Evolutionary conservation across 495 filamentous ascomycete species (phyloP), one percentile per base, ranked within the genome.

Genomic region (Xylaria flabelliformis): DNA sequence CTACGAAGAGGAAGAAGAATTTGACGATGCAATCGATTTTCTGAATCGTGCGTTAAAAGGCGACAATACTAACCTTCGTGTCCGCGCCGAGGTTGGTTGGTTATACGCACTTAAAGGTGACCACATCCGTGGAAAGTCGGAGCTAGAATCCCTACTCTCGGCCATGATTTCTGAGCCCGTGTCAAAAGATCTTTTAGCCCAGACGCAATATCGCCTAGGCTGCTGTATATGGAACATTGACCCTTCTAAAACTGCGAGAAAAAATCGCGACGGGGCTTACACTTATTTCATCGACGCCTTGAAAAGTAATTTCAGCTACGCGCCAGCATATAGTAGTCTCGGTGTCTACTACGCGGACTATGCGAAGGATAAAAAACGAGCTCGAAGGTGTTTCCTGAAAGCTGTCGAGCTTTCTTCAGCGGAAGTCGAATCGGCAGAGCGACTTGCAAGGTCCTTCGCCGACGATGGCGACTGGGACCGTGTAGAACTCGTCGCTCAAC

Each of bases 281-380:
- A 84, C 90, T 13, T 90, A 88, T 77, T 98, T 97, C 78, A 85
- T 98, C 9, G 89, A 90, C 36, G 90, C 97, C 0, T 86, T 98
- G 34, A 94, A 97, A 74, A 90, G 88, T 42, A 95, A 97, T 76
- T 87, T 96, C 78, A 98, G 93, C 76, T 96, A 88, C 80, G 95
- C 96, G 2, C 94, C 96, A 4, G 90, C 96, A 0, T 99, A 98
- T 82, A 97, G 94, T 0, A 95, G 89, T 67, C 88, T 99, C 12
- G 96, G 96, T n/a, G 83, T 95, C n/a, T 99, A 91, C 82, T 99
- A 97, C 77, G 90, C 90, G 13, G 97, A 98, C 73, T 97, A 98
- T 74, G 90, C 89, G 70, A 92, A 90, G 72, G 95, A 98, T 82
- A 93, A 90, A 79, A 90, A 89, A 73, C 85, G 96, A 75, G 94